Evolutionary conservation across 208 protist genomes (phyloP), one percentile per base, ranked within the genome.

Genomic region (Kentomonas sorsogonicus): DNA sequence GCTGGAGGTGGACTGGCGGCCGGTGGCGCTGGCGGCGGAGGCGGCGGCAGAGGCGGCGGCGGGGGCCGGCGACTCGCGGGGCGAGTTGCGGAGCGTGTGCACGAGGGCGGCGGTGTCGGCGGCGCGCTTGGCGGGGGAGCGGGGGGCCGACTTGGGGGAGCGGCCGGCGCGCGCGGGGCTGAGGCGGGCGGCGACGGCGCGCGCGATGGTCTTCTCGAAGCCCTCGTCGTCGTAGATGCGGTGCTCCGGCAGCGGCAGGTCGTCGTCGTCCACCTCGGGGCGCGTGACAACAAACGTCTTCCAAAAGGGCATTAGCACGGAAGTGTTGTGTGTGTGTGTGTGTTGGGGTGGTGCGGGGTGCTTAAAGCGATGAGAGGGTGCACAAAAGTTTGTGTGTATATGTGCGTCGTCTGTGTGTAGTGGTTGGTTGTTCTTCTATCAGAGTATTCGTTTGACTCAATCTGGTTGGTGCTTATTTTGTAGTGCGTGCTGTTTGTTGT

Each of bases 161-260:
- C 63, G 63, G 16, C 52, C 43, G n/a, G n/a, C n/a, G n/a, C n/a
- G n/a, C 11, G 44, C 23, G 27, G 64, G 40, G 16, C 52, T 63
- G 53, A 39, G 3, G 46, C 31, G 11, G 15, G 46, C 18, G 29
- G 33, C 6, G 53, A 44, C 3, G 66, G 59, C 20, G 25, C 26
- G 36, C 59, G 53, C 40, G 34, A 56, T 23, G 56, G 70, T 64
- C 53, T 81, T 86, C 34, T 86, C 9, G 41, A 78, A 69, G 18
- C 74, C 84, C 16, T 88, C 67, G 53, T 90, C 86, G 48, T 93
- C 86, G 60, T 84, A 91, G 43, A 95, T 73, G 63, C 83, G 82
- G 67, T 89, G 64, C 79, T 90, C 74, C 22, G 77, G 67, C 63
- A 91, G 71, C 13, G 87, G 87, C 26, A 94, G 73, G 44, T 94